phyloP scores from a whole-genome alignment of 257 asterid genomes.

The Solanum microdontum region DNA sequence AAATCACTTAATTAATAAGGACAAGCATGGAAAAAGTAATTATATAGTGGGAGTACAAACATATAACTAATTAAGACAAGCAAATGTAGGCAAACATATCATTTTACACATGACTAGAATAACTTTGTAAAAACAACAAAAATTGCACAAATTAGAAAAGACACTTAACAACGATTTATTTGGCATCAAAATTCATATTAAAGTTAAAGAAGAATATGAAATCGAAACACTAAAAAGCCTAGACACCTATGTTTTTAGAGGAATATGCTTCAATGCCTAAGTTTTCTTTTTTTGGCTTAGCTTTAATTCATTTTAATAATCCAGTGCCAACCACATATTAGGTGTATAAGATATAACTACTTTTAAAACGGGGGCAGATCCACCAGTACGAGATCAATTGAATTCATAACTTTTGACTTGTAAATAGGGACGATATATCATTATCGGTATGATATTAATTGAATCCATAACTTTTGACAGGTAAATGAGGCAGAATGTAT shows the following conservation, averaged over 20 bases:
- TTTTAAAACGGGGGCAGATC: not conserved
- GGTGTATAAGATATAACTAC: not conserved
- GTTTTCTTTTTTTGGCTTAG: not conserved
- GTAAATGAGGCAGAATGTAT: not conserved
- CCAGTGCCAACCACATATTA: not conserved
- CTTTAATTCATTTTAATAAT: not conserved
- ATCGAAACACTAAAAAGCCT: not conserved
- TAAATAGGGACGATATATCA: too few species aligned
- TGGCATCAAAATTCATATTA: not conserved
- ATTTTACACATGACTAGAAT: not conserved
- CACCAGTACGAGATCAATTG: accelerated
- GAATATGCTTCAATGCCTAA: slow-evolving; percentile 6
- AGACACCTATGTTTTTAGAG: not conserved
- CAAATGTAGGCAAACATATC: not conserved
- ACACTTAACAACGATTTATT: not conserved
- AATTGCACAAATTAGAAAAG: not conserved
- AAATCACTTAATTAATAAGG: not conserved
- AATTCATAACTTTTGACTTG: not conserved
- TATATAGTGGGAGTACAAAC: not conserved
- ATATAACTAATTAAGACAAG: not conserved
- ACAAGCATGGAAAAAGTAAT: not conserved
- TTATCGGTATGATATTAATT: too few species aligned
- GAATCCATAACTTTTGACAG: not conserved
- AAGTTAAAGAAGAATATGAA: not conserved
- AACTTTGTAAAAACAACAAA: not conserved